Conservation (phyloP, 176 grass and related monocot genomes). For the Luzula sylvatica region DNA sequence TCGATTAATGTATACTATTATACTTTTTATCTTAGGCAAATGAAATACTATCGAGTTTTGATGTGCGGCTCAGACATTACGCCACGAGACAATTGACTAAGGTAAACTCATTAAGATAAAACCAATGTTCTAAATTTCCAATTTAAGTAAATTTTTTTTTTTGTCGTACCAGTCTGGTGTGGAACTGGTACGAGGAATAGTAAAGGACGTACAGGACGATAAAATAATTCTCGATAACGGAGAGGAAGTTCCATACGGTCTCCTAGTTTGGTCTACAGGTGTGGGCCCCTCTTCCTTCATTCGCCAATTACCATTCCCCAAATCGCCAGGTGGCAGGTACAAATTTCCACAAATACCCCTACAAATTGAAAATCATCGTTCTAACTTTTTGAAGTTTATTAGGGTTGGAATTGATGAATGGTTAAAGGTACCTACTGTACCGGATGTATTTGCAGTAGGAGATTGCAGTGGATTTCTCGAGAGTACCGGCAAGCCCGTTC, state of each 20-base stretch:
- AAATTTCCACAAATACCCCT: conserved; percentile 16
- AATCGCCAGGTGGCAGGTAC: conserved; percentile 89
- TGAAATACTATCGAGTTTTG: conserved; percentile 93
- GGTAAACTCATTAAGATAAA: conserved; percentile 24
- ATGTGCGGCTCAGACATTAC: conserved; percentile 91
- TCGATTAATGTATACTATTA: conserved; percentile 2
- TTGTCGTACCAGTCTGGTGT: conserved; percentile 63
- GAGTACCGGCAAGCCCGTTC: conserved; percentile 62
- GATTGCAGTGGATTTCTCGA: conserved; percentile 89
- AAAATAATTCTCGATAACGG: conserved; percentile 78
- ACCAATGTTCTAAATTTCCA: conserved; percentile 1
- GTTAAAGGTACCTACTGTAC: conserved; percentile 63
- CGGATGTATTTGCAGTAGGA: conserved; percentile 81
- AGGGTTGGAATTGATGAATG: conserved; percentile 92
- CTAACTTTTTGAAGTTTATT: conserved; percentile 4
- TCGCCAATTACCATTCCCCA: conserved; percentile 58
- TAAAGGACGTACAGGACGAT: conserved; percentile 74
- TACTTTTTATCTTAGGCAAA: conserved; percentile 58
- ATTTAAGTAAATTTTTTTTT: conserved; percentile 7
- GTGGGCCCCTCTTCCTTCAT: conserved; percentile 81
- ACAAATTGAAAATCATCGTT: conserved; percentile 2
- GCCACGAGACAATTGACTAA: conserved; percentile 77
- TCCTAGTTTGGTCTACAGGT: conserved; percentile 95
- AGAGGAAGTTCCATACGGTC: conserved; percentile 81
- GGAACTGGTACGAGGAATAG: conserved; percentile 64